Evolutionary conservation across 2,329 filamentous ascomycete genomes (phyloP).

Genomic region (Raffaelea albimanens): DNA sequence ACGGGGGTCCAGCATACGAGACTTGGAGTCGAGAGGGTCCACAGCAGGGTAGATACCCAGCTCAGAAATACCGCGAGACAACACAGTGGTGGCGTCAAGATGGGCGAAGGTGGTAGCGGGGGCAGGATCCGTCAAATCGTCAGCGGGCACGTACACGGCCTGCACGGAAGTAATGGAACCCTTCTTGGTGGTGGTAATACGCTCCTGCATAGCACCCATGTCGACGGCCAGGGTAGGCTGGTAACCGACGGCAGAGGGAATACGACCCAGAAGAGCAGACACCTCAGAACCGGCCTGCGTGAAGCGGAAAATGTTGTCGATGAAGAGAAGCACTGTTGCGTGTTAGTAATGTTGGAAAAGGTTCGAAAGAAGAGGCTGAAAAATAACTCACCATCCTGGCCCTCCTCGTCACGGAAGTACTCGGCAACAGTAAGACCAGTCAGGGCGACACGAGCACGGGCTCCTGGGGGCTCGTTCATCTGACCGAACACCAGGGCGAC

Average conservation of each 20-base stretch:
- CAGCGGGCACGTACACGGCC: conserved; percentile 99
- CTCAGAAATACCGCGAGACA: conserved; percentile 99
- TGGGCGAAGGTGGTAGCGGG: conserved; percentile 99
- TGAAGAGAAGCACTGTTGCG: conserved; percentile 80
- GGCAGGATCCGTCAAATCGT: conserved; percentile 99
- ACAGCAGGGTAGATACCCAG: conserved; percentile 99
- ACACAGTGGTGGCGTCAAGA: conserved; percentile 99
- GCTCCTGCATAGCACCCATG: conserved; percentile 99
- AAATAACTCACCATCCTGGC: conserved; percentile 67
- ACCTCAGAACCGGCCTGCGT: conserved; percentile 99
- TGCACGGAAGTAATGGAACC: conserved; percentile 99
- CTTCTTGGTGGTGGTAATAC: conserved; percentile 99
- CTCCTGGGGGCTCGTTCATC: conserved; percentile 99
- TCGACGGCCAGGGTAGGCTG: conserved; percentile 97
- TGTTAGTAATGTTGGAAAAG: conserved; percentile 15
- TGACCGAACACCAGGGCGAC: conserved; percentile 99
- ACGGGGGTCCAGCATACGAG: conserved; percentile 98
- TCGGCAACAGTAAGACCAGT: conserved; percentile 78
- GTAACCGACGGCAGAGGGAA: conserved; percentile 99
- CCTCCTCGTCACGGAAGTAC: conserved; percentile 67
- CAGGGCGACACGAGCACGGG: conserved; percentile 98
- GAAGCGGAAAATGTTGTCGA: conserved; percentile 99
- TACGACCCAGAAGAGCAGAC: conserved; percentile 98
- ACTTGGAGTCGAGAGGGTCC: conserved; percentile 99
- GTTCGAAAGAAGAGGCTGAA: neutral